A percentile compares a stretch with the other conserved stretches of the same genome.
These are phyloP conservation scores for Neolentinus lepideus DNA, from an alignment of 1,284 basidiomycete species.

Conservation along the genomic window DNA sequence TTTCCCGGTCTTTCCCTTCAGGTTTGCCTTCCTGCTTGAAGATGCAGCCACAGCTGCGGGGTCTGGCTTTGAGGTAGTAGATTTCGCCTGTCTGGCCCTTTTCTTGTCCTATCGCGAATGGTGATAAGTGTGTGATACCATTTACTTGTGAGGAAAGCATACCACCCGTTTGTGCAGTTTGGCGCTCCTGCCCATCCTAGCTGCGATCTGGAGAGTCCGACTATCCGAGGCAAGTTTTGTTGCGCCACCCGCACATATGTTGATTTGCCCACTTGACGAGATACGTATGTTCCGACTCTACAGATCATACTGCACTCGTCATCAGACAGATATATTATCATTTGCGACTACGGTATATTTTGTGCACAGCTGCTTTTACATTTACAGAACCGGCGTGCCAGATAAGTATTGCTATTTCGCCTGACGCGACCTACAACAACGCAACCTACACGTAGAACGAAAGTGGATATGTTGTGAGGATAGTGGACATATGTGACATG, in stretches of 20 bases:
- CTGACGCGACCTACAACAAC: background rate
- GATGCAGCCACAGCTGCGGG: constrained; percentile 12
- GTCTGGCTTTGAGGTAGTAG: background rate
- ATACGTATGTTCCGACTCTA: too few species aligned
- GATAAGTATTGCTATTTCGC: background rate
- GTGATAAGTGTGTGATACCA: background rate
- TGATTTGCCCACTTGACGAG: too few species aligned
- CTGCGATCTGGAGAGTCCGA: background rate
- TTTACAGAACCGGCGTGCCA: background rate
- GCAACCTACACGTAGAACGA: background rate
- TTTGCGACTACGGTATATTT: too few species aligned
- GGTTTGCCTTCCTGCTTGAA: constrained; percentile 35
- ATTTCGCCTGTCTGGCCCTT: constrained; percentile 7
- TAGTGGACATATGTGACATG: background rate
- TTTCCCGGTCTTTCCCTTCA: constrained; percentile 30
- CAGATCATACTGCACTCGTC: too few species aligned
- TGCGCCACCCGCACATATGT: too few species aligned
- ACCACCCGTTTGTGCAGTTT: constrained; percentile 35
- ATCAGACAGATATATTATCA: too few species aligned
- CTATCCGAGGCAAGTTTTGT: background rate
- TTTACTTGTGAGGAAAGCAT: constrained; percentile 8
- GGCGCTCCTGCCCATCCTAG: constrained; percentile 31
- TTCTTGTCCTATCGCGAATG: constrained; percentile 4
- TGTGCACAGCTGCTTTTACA: background rate
- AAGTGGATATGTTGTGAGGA: background rate